Conservation (phyloP, 352 stramenopile genomes). For the Phytopythium ostracodes region DNA sequence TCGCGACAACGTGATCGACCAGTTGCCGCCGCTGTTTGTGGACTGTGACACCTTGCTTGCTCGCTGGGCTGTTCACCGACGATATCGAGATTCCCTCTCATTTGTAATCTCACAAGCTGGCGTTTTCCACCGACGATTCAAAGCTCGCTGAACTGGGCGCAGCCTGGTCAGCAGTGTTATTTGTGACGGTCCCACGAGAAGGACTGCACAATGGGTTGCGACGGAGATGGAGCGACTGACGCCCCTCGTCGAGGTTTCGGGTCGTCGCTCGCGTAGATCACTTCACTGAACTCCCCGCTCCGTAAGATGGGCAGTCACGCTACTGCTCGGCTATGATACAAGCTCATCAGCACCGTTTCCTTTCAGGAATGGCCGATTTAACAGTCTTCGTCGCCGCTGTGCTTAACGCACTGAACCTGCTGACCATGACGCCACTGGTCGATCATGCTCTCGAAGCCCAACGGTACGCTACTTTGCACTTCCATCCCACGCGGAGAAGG, state of each 20-base stretch:
- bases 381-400: too few relatives aligned
- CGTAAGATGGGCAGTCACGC: conserved; percentile 9
- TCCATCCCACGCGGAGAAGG: too few relatives aligned
- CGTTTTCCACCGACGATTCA: neutral
- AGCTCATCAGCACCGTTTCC: neutral
- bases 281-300: conserved; percentile 6
- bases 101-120: neutral
- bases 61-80: neutral
- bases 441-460: too few relatives aligned
- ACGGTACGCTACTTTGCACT: too few relatives aligned
- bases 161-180: conserved; percentile 9
- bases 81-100: neutral
- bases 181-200: conserved; percentile 7
- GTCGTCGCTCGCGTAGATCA: conserved; percentile 9
- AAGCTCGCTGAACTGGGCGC: conserved; percentile 7
- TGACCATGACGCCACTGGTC: too few relatives aligned
- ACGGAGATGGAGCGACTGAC: conserved; percentile 11
- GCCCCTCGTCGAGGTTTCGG: neutral
- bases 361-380: too few relatives aligned
- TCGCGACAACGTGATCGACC: conserved; percentile 30
- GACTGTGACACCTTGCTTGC: conserved; percentile 10
- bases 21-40: conserved; percentile 21
- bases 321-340: conserved; percentile 4
- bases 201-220: conserved; percentile 8
- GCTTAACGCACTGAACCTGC: too few relatives aligned